These are phyloP conservation scores for Phytophthora sp. DNA, from an alignment of 352 stramenopile genomes.

Conservation along the genomic window DNA sequence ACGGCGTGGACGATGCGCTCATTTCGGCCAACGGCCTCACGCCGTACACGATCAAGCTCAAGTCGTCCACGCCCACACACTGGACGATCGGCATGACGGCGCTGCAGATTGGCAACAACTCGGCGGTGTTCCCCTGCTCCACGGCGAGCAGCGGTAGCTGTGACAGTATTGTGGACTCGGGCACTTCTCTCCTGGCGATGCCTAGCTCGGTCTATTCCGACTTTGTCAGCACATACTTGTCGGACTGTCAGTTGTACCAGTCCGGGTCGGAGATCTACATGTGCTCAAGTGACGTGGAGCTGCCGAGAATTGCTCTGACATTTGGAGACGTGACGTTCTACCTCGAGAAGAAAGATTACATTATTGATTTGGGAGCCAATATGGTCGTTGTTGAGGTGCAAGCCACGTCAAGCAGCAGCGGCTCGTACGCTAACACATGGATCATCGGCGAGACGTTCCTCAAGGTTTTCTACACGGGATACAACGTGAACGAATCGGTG, in stretches of 20 bases:
- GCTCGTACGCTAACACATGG: slow-evolving; percentile 60
- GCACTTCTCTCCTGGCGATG: slow-evolving; percentile 68
- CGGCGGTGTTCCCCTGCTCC: slow-evolving; percentile 47
- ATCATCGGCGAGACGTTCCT: slow-evolving; percentile 84
- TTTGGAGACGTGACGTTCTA: slow-evolving; percentile 69
- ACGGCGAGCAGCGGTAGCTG: slow-evolving; percentile 30
- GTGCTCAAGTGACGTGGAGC: slow-evolving; percentile 47
- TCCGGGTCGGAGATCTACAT: slow-evolving; percentile 54
- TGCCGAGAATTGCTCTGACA: slow-evolving; percentile 59
- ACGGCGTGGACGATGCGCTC: slow-evolving; percentile 65
- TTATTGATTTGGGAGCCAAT: slow-evolving; percentile 37
- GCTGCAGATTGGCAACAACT: slow-evolving; percentile 54
- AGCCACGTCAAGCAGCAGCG: slow-evolving; percentile 37
- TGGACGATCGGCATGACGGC: slow-evolving; percentile 78
- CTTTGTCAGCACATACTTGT: slow-evolving; percentile 57
- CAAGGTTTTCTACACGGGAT: slow-evolving; percentile 75
- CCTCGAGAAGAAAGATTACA: slow-evolving; percentile 66
- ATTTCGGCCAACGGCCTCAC: slow-evolving; percentile 54
- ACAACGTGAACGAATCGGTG: slow-evolving; percentile 65
- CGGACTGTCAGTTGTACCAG: slow-evolving; percentile 38
- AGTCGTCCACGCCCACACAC: slow-evolving; percentile 46
- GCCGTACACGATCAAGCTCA: slow-evolving; percentile 54
- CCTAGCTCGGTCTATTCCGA: slow-evolving; percentile 42
- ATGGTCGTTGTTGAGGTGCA: slow-evolving; percentile 52
- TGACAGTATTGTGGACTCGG: slow-evolving; percentile 67